Conservation (phyloP, 495 filamentous ascomycete genomes). For the Neurospora intermedia region DNA sequence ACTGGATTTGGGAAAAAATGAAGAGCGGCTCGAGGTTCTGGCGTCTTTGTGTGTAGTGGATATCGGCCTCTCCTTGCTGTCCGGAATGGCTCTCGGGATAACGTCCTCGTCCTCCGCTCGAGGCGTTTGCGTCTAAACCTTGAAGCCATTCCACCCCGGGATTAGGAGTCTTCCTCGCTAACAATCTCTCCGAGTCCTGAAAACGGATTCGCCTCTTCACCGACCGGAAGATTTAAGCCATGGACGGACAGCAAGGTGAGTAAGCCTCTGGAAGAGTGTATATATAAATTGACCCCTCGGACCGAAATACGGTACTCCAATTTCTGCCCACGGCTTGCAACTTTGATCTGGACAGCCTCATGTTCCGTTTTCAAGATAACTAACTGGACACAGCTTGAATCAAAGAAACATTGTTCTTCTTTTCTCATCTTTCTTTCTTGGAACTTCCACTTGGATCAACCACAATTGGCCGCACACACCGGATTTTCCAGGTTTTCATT, state of each 20-base stretch:
- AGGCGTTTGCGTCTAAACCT: conserved; percentile 1
- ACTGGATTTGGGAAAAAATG: conserved; percentile 10
- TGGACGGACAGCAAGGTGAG: conserved; percentile 41
- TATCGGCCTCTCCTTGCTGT: conserved; percentile 20
- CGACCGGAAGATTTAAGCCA: conserved; percentile 23
- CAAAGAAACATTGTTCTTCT: background rate
- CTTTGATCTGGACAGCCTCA: background rate
- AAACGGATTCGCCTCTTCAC: conserved; percentile 5
- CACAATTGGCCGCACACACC: background rate
- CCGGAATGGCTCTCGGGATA: conserved; percentile 15
- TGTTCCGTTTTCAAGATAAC: conserved; percentile 8
- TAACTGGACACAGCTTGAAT: conserved; percentile 16
- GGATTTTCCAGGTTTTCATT: background rate
- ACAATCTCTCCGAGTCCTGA: conserved; percentile 2
- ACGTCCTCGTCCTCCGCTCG: background rate
- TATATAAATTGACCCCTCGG: conserved; percentile 32
- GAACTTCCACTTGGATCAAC: background rate
- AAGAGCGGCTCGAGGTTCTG: conserved; percentile 6
- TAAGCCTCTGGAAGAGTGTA: conserved; percentile 28
- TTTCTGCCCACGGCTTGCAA: conserved; percentile 8
- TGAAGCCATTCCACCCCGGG: background rate
- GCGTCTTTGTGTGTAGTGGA: conserved; percentile 7
- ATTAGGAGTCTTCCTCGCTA: conserved; percentile 6
- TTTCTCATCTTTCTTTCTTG: background rate
- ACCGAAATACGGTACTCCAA: conserved; percentile 20